Base-by-base conservation (phyloP, 176 grass and related monocot species). In the Eleusine coracana region DNA sequence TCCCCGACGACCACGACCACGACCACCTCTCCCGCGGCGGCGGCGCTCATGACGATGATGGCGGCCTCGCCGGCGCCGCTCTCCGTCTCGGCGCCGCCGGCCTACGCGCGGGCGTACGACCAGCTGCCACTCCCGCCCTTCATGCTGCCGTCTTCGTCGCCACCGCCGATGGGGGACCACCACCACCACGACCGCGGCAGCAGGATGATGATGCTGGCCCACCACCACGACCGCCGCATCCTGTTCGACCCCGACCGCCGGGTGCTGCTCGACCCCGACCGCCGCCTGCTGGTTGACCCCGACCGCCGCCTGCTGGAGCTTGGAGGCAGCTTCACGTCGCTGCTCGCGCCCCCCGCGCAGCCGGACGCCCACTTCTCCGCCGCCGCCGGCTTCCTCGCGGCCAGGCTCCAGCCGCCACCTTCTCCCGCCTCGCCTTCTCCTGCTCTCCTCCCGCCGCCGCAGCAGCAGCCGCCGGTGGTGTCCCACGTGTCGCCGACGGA, bases 311-410 rank as follows among this genome's bases (percentile, higher is more conserved):
- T 92, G 54, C 79, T 92, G 44, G 90, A 92, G 79, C 55, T 89
- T 44, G 86, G 86, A 28, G 90, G 90, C 51, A 89, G 75, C 79
- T 92, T 92, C 86, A 89, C 68, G 63, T 66, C 86, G 45, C 86
- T 92, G 36, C 84, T 92, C 62, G 64, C 86, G 21, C 69, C 87
- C 51, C 14, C n/a, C 62, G 64, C 86, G 21, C 69, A 82, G 55
- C 42, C 42, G 7, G 50, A 59, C 77, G 66, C 1, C 52, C 52
- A 17, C 52, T 56, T 18, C 20, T 73, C 78, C 74, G 89, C 82
- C 74, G 21, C 78, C 82, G 21, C 44, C 41, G 42, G 64, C 16
- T 83, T 88, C 73, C 0, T 89, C 0, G 17, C 54, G 0, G 74
- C 51, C 34, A 75, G 40, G 3, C 5, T 29, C 66, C 50, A 74